Base-by-base conservation (phyloP, 768 basidiomycete genomes). In the Sporobolomyces roseus region DNA sequence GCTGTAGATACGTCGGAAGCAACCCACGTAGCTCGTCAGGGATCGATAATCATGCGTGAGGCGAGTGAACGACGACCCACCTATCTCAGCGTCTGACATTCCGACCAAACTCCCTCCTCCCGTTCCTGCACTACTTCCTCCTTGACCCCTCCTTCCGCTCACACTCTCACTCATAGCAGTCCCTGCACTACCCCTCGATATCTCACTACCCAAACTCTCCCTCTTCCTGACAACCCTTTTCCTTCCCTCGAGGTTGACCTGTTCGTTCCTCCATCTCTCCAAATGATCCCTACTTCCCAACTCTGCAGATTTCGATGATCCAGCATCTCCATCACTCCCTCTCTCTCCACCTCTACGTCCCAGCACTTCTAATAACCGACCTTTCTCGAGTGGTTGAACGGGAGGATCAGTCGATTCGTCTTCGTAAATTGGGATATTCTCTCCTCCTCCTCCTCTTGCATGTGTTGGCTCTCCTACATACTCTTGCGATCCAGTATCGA, bases 81-180 rank as follows among this genome's bases (percentile, higher is more conserved):
- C 66, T 35, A 68, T 68, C 13, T 68, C 66, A 17, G 61, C 66
- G 45, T 68, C 66, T 14, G 55, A 41, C 66, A 63, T 68, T 14
- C 49, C 55, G 9, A 16, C 32, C 21, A 50, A 30, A 17, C 23
- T 33, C 27, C 38, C 38, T 41, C 38, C 10, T 41, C 38, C 38
- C 17, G 12, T 21, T 46, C 45, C n/a, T n/a, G n/a, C n/a, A n/a
- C n/a, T n/a, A n/a, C n/a, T n/a, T 23, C 45, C 12, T 19, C n/a
- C 3, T 21, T 30, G 29, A 29, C 17, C 19, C 29, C 6, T 23
- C 14, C 41, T 17, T 29, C 16, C 41, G 29, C 38, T 33, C 35
- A n/a, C 13, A 48, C 21, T 48, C 17, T 19, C 17, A 46, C 45
- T 46, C 8, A 23, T 46, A 7, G 51, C 17, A 16, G 50, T 14